phyloP scores from a whole-genome alignment of 306 rosid species.

The Sophora flavescens region DNA sequence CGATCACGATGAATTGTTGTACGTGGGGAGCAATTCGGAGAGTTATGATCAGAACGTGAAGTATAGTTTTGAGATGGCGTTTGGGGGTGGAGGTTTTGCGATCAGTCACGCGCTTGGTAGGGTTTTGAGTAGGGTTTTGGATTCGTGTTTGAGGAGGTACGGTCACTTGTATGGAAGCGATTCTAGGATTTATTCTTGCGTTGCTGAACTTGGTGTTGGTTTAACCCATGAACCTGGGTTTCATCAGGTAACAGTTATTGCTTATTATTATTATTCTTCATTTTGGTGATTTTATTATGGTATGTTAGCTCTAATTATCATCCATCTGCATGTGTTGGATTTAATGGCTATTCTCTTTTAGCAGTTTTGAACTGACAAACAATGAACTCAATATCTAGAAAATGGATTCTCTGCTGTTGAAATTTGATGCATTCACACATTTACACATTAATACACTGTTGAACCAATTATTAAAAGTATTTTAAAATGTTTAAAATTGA shows the following conservation, averaged over 20 bases:
- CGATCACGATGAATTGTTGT: slow-evolving; percentile 78
- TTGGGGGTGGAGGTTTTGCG: slow-evolving; percentile 96
- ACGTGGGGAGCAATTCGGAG: slow-evolving; percentile 85
- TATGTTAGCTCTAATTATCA: not conserved
- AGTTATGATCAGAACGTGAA: slow-evolving; percentile 74
- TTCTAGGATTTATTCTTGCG: slow-evolving; percentile 79
- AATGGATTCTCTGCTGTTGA: no score
- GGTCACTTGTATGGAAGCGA: slow-evolving; percentile 91
- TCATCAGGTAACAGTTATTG: slow-evolving; percentile 74
- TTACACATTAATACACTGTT: no score
- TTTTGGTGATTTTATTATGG: not conserved
- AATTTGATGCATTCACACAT: no score
- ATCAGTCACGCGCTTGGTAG: slow-evolving; percentile 73
- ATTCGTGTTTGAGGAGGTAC: slow-evolving; percentile 84
- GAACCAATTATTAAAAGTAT: no score
- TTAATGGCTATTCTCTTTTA: not conserved
- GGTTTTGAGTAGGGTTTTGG: slow-evolving; percentile 80
- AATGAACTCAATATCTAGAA: not conserved
- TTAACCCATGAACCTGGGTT: slow-evolving; percentile 93
- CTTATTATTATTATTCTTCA: not conserved
- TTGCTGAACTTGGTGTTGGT: slow-evolving; percentile 86
- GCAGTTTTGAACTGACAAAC: not conserved
- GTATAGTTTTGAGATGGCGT: slow-evolving; percentile 86
- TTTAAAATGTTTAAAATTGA: no score
- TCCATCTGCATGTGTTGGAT: slow-evolving; percentile 17